phyloP scores from a whole-genome alignment of 495 filamentous ascomycete species.

The Aspergillus affinis region DNA sequence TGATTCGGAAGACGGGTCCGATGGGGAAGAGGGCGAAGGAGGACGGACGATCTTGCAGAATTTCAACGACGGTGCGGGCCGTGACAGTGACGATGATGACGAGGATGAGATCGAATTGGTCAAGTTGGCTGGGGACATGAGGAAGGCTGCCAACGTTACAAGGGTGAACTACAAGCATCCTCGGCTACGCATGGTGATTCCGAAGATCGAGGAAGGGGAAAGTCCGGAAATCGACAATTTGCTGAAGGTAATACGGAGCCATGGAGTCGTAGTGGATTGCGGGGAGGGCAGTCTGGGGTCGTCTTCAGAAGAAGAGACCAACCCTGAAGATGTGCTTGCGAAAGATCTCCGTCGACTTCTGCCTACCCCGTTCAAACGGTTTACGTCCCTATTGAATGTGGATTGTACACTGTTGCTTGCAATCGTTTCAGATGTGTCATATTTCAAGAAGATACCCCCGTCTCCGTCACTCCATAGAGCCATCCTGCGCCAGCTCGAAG shows the following conservation, averaged over 20 bases:
- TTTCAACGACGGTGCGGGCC: constrained; percentile 23
- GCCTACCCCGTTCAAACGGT: constrained; percentile 51
- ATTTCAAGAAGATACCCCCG: constrained; percentile 41
- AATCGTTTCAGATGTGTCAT: constrained; percentile 69
- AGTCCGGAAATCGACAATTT: constrained; percentile 55
- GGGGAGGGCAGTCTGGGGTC: constrained; percentile 26
- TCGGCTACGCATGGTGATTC: constrained; percentile 59
- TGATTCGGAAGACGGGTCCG: constrained; percentile 34
- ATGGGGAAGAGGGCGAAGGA: constrained; percentile 30
- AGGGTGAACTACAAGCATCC: constrained; percentile 59
- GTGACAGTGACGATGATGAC: constrained; percentile 25
- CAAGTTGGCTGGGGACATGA: constrained; percentile 54
- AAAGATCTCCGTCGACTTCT: constrained; percentile 47
- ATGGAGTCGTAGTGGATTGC: constrained; percentile 55
- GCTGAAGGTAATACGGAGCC: constrained; percentile 55
- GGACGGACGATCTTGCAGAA: constrained; percentile 37
- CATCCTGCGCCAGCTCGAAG: constrained; percentile 63
- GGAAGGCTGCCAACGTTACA: constrained; percentile 51
- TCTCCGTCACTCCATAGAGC: constrained; percentile 51
- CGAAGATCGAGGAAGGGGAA: constrained; percentile 52
- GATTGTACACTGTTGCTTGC: constrained; percentile 75
- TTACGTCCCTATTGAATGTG: constrained; percentile 64
- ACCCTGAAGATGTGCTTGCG: constrained; percentile 22
- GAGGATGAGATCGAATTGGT: constrained; percentile 55
- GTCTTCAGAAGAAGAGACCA: constrained; percentile 7